phyloP scores from a whole-genome alignment of 179 eudicot genomes.

The Sideroxylon spinosum region DNA sequence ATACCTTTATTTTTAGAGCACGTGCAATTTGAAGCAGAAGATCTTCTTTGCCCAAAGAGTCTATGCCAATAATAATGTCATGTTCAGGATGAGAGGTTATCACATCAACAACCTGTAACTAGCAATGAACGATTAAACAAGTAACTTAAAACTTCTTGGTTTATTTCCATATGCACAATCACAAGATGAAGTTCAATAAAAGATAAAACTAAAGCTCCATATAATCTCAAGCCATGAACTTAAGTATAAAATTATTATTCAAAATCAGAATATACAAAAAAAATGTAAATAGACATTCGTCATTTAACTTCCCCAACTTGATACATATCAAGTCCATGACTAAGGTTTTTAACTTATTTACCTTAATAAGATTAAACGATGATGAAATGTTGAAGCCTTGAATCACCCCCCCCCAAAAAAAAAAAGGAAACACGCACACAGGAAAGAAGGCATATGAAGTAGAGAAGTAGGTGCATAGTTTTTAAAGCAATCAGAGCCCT shows the following conservation, averaged over 20 bases:
- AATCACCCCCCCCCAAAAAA: neutral
- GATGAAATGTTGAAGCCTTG: neutral
- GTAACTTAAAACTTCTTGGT: neutral
- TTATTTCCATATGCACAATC: neutral
- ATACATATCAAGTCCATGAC: neutral
- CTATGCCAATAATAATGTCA: slow-evolving; percentile 61
- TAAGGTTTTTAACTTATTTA: neutral
- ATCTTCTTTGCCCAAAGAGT: slow-evolving; percentile 76
- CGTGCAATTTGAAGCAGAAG: slow-evolving; percentile 54
- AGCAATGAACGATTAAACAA: slow-evolving; percentile 12
- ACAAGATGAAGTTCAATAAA: neutral
- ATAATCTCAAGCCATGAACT: neutral
- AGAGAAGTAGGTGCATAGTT: neutral
- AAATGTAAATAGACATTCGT: neutral
- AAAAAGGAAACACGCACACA: neutral
- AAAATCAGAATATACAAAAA: neutral
- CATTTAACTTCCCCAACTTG: neutral
- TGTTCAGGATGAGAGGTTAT: slow-evolving; percentile 65
- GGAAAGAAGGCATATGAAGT: no score
- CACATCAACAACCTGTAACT: slow-evolving; percentile 61
- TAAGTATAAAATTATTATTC: neutral
- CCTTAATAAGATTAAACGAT: neutral
- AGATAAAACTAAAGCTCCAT: neutral
- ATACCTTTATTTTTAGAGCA: slow-evolving; percentile 56
- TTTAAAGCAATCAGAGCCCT: neutral